phyloP scores from a whole-genome alignment of 2,329 filamentous ascomycete genomes.

The Drechslerella stenobrocha region DNA sequence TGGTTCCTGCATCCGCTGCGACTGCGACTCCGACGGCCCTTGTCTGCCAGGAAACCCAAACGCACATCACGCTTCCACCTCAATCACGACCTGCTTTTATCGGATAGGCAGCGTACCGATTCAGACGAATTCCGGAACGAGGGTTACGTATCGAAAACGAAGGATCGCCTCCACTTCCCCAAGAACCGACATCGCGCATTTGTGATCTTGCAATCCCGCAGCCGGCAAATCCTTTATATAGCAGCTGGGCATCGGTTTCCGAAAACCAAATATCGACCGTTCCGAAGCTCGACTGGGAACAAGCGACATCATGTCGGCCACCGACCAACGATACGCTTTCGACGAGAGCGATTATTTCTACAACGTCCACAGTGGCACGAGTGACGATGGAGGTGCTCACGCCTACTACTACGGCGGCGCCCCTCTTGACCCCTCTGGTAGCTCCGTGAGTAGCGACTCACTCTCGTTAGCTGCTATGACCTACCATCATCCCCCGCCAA shows the following conservation, averaged over 20 bases:
- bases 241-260: background rate
- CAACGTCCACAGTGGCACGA: slow-evolving; percentile 35
- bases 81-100: slow-evolving; percentile 45
- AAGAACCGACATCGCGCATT: slow-evolving; percentile 8
- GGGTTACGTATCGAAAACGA: slow-evolving; percentile 29
- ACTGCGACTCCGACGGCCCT: slow-evolving; percentile 26
- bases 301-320: slow-evolving; percentile 21
- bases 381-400: slow-evolving; percentile 32
- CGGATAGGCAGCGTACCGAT: slow-evolving; percentile 26
- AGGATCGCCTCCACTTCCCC: slow-evolving; percentile 33
- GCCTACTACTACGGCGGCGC: slow-evolving; percentile 27
- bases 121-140: slow-evolving; percentile 37
- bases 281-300: slow-evolving; percentile 8
- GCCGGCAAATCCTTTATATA: background rate
- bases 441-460: slow-evolving; percentile 20
- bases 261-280: slow-evolving; percentile 12
- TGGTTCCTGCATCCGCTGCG: slow-evolving; percentile 44
- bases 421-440: slow-evolving; percentile 29
- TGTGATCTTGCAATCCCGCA: slow-evolving; percentile 1
- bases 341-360: slow-evolving; percentile 46
- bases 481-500: slow-evolving; percentile 32
- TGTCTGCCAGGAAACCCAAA: slow-evolving; percentile 43
- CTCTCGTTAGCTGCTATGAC: slow-evolving; percentile 28
- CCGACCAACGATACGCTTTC: slow-evolving; percentile 36
- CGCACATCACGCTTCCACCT: slow-evolving; percentile 21